Conservation (phyloP, 139 green algal species). For the Volvox reticuliferus region DNA sequence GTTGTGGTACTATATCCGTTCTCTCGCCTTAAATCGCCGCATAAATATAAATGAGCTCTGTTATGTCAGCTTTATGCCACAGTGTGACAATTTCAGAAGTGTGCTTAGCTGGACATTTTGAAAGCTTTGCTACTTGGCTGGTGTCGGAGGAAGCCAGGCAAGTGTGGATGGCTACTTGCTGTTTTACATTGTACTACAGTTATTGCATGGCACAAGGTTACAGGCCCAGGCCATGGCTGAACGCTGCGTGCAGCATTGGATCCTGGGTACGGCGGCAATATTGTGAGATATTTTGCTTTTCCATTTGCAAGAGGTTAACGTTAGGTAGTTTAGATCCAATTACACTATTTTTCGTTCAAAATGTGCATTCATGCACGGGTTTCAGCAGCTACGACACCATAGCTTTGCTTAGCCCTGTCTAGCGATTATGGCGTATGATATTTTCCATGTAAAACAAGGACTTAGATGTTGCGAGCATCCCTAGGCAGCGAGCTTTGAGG, state of each 20-base stretch:
- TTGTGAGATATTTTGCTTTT: background rate
- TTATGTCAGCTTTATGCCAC: background rate
- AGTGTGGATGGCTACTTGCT: background rate
- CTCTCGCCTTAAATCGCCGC: background rate
- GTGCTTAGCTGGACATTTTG: background rate
- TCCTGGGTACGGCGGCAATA: too few species aligned
- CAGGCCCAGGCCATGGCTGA: background rate
- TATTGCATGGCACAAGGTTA: too few species aligned
- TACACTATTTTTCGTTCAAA: too few species aligned
- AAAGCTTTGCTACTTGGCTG: background rate
- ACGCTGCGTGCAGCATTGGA: background rate
- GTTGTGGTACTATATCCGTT: background rate
- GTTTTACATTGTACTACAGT: background rate
- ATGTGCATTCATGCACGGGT: background rate
- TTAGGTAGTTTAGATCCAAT: too few species aligned
- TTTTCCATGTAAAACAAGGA: too few species aligned
- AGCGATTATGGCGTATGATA: background rate
- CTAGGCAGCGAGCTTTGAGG: background rate
- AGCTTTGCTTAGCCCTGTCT: background rate
- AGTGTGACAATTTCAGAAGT: background rate
- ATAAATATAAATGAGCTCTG: background rate
- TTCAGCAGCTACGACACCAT: background rate
- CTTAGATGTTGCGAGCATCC: background rate
- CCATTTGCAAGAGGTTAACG: background rate
- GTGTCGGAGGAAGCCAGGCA: background rate